phyloP scores from a whole-genome alignment of 768 basidiomycete genomes.

The Rhizopogon salebrosus region DNA sequence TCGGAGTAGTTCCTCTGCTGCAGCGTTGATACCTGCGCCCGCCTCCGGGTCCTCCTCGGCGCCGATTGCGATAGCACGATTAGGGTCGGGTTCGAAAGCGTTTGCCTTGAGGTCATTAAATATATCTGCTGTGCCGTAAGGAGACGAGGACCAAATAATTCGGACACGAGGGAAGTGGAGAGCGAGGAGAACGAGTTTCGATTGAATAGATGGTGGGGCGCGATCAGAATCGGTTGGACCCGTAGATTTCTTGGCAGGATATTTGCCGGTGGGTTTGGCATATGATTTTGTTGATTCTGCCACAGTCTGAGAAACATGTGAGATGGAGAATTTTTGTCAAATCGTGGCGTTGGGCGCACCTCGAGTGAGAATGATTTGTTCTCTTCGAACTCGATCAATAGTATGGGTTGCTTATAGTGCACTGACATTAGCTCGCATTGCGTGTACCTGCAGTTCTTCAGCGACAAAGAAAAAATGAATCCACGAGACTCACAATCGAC shows the following conservation, averaged over 20 bases:
- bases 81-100: conserved; percentile 74
- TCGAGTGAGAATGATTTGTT: conserved; percentile 92
- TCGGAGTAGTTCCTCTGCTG: conserved; percentile 79
- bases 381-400: conserved; percentile 97
- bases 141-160: conserved; percentile 97
- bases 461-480: background rate
- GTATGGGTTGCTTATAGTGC: conserved; percentile 89
- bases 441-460: conserved; percentile 59
- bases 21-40: conserved; percentile 64
- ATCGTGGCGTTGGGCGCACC: conserved; percentile 34
- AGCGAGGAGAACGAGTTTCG: conserved; percentile 87
- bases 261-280: conserved; percentile 53
- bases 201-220: conserved; percentile 62
- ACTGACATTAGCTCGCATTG: conserved; percentile 97
- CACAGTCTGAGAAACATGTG: conserved; percentile 39
- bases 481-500: conserved; percentile 70
- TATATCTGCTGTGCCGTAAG: conserved; percentile 86
- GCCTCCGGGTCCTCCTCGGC: conserved; percentile 68
- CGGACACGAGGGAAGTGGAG: conserved; percentile 88
- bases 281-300: conserved; percentile 60
- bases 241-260: conserved; percentile 44
- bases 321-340: background rate
- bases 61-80: conserved; percentile 73
- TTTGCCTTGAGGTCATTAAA: conserved; percentile 87
- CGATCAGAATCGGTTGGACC: conserved; percentile 21